Evolutionary conservation across 495 filamentous ascomycete species (phyloP).

Genomic region (Extremus antarcticus): DNA sequence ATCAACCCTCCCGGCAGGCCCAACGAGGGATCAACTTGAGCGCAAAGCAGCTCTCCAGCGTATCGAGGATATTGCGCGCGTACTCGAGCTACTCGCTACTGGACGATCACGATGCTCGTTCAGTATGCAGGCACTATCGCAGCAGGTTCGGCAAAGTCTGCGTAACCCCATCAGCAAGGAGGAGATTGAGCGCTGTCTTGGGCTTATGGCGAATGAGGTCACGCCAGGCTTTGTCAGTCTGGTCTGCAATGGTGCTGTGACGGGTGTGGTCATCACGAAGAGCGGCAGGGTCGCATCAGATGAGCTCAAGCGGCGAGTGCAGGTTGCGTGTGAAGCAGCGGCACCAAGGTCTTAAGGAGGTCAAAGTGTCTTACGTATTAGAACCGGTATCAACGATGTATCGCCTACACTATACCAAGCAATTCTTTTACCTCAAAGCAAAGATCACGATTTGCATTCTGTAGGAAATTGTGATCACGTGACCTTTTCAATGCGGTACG

Average conservation of each 20-base stretch:
- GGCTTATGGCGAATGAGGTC: constrained; percentile 47
- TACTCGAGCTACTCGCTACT: constrained; percentile 43
- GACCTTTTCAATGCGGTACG: too few species aligned
- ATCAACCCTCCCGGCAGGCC: constrained; percentile 31
- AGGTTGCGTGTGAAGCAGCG: not conserved
- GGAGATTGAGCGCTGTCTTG: constrained; percentile 46
- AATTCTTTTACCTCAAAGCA: too few species aligned
- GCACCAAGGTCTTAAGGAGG: too few species aligned
- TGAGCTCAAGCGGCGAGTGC: constrained; percentile 36
- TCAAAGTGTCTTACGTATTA: too few species aligned
- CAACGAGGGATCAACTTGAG: constrained; percentile 38
- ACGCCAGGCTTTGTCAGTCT: constrained; percentile 52
- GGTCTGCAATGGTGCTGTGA: constrained; percentile 42
- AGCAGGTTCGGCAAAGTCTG: constrained; percentile 50
- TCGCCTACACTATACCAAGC: too few species aligned
- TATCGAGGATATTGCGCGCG: constrained; percentile 47
- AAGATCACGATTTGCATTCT: too few species aligned
- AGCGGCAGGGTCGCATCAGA: constrained; percentile 33
- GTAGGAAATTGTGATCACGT: too few species aligned
- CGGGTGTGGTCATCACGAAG: constrained; percentile 48
- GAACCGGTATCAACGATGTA: too few species aligned
- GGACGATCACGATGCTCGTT: constrained; percentile 39
- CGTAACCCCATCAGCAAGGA: constrained; percentile 49
- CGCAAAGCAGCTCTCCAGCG: constrained; percentile 50
- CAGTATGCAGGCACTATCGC: constrained; percentile 47